Conservation (phyloP, 495 filamentous ascomycete genomes). For the Hypoxylon intermedium region DNA sequence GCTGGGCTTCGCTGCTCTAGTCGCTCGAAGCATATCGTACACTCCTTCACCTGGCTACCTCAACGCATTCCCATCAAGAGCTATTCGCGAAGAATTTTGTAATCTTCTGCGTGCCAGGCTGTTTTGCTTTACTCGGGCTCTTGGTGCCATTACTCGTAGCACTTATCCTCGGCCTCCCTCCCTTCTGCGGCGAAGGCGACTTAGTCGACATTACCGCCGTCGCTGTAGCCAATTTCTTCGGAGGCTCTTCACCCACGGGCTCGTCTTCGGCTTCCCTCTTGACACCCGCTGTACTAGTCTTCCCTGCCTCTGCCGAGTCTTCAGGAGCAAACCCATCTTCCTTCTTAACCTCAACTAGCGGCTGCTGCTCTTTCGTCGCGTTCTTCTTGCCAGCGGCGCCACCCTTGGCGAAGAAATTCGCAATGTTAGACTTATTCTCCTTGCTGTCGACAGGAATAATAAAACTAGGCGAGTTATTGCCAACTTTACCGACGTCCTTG, state of each 20-base stretch:
- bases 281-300: slow-evolving; percentile 45
- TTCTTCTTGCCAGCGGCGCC: slow-evolving; percentile 21
- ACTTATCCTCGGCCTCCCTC: slow-evolving; percentile 36
- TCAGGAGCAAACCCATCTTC: slow-evolving; percentile 41
- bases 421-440: slow-evolving; percentile 90
- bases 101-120: slow-evolving; percentile 75
- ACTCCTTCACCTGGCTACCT: no score
- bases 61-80: slow-evolving; percentile 51
- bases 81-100: slow-evolving; percentile 82
- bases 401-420: slow-evolving; percentile 81
- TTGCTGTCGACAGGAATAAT: slow-evolving; percentile 80
- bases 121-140: slow-evolving; percentile 54
- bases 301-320: slow-evolving; percentile 10
- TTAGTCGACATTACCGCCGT: slow-evolving; percentile 31
- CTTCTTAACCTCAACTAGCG: slow-evolving; percentile 39
- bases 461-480: slow-evolving; percentile 86
- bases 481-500: slow-evolving; percentile 92
- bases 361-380: slow-evolving; percentile 32
- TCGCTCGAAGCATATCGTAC: no score
- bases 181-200: slow-evolving; percentile 19
- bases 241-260: slow-evolving; percentile 49
- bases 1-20: no score
- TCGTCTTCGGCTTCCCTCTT: slow-evolving; percentile 65
- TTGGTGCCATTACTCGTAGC: slow-evolving; percentile 46
- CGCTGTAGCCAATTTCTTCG: slow-evolving; percentile 53